Evolutionary conservation across 768 basidiomycete species (phyloP).

Genomic region (Dentipellis fragilis): DNA sequence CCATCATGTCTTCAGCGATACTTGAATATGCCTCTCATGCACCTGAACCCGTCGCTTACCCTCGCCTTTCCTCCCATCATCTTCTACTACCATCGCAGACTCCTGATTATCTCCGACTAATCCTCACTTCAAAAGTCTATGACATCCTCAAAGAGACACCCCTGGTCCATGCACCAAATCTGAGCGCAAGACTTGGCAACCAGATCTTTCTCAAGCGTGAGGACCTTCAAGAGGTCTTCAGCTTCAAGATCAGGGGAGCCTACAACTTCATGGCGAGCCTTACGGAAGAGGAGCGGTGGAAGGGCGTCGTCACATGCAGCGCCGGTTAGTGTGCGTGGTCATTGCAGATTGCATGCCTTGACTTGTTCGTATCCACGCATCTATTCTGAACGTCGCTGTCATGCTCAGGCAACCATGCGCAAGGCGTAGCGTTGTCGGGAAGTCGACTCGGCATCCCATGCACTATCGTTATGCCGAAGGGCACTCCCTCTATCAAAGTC

Average conservation of each 20-base stretch:
- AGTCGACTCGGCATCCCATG: slow-evolving; percentile 80
- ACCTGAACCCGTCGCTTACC: slow-evolving; percentile 56
- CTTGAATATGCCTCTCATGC: slow-evolving; percentile 62
- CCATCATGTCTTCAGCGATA: slow-evolving; percentile 27
- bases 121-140: slow-evolving; percentile 85
- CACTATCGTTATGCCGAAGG: slow-evolving; percentile 98
- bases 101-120: slow-evolving; percentile 84
- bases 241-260: slow-evolving; percentile 97
- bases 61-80: slow-evolving; percentile 56
- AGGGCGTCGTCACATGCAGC: slow-evolving; percentile 95
- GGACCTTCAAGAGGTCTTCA: slow-evolving; percentile 95
- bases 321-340: slow-evolving; percentile 76
- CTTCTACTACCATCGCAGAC: slow-evolving; percentile 55
- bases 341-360: not conserved
- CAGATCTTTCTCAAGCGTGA: slow-evolving; percentile 96
- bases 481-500: slow-evolving; percentile 94
- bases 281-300: slow-evolving; percentile 84
- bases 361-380: not conserved
- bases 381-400: slow-evolving; percentile 1
- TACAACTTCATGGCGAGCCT: slow-evolving; percentile 97
- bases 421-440: slow-evolving; percentile 96
- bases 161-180: slow-evolving; percentile 74
- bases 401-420: slow-evolving; percentile 86
- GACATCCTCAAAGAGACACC: slow-evolving; percentile 86
- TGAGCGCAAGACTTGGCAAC: slow-evolving; percentile 83